phyloP scores from a whole-genome alignment of 2,329 filamentous ascomycete genomes.

The Verticillium nonalfalfae region DNA sequence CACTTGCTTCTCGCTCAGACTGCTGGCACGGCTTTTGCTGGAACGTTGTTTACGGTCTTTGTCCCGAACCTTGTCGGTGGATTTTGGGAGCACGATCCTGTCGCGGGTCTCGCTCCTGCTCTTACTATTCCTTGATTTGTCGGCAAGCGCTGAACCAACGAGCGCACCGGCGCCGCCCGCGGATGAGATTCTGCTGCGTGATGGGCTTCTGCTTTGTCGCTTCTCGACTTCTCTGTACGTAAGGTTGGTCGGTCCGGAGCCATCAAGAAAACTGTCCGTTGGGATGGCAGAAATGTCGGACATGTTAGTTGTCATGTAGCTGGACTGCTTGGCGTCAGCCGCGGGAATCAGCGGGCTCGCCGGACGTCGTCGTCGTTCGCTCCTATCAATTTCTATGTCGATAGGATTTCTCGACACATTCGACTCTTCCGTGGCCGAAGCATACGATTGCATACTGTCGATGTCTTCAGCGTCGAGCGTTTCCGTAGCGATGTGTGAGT shows the following conservation, averaged over 20 bases:
- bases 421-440: slow-evolving; percentile 73
- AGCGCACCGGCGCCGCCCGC: slow-evolving; percentile 29
- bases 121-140: slow-evolving; percentile 37
- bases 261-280: slow-evolving; percentile 55
- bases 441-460: slow-evolving; percentile 65
- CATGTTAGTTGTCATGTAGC: slow-evolving; percentile 57
- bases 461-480: slow-evolving; percentile 52
- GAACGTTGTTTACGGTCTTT: slow-evolving; percentile 44
- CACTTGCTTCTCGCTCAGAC: slow-evolving; percentile 37
- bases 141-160: slow-evolving; percentile 29
- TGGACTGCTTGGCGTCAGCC: slow-evolving; percentile 48
- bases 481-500: slow-evolving; percentile 33
- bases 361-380: slow-evolving; percentile 48
- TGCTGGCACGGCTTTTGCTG: slow-evolving; percentile 44
- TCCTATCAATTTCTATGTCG: slow-evolving; percentile 75
- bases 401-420: slow-evolving; percentile 72
- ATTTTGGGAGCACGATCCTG: slow-evolving; percentile 24
- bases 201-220: slow-evolving; percentile 35
- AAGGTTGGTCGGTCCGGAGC: slow-evolving; percentile 38
- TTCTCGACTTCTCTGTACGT: slow-evolving; percentile 20
- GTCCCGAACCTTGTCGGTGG: slow-evolving; percentile 34
- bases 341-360: slow-evolving; percentile 62
- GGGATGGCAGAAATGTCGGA: slow-evolving; percentile 83
- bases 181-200: slow-evolving; percentile 29
- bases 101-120: slow-evolving; percentile 36